A percentile compares a stretch with the other conserved stretches of the same genome.
These are phyloP conservation scores for Carnegiea gigantea DNA, from an alignment of 179 eudicot species.

Conservation along the genomic window DNA sequence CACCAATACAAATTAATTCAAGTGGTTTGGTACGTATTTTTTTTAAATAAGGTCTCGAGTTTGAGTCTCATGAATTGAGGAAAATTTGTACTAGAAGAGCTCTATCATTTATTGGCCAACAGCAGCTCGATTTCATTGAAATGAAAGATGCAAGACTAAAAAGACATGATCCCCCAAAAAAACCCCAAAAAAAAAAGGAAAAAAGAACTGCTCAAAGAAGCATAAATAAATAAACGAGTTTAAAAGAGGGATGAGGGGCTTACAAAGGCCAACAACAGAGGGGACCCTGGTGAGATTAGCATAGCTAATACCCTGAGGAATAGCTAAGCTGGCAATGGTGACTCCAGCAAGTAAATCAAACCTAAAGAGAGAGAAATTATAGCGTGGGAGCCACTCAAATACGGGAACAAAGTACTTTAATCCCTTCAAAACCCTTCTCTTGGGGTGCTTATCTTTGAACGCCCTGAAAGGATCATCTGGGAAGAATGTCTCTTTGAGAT, in stretches of 20 bases:
- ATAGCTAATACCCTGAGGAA: slow-evolving; percentile 94
- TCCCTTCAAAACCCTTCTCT: slow-evolving; percentile 27
- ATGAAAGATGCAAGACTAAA: too few species aligned
- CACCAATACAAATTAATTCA: too few species aligned
- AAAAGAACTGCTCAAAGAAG: too few species aligned
- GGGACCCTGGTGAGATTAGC: slow-evolving; percentile 81
- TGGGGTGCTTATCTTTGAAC: slow-evolving; percentile 38
- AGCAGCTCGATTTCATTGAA: too few species aligned
- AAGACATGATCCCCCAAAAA: too few species aligned
- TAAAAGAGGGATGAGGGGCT: slow-evolving; percentile 21
- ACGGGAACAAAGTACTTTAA: slow-evolving; percentile 65
- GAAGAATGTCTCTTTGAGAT: slow-evolving; percentile 57
- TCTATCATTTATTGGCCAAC: too few species aligned
- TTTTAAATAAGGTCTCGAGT: too few species aligned
- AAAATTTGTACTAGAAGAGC: too few species aligned
- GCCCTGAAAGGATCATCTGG: slow-evolving; percentile 77
- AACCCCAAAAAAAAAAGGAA: too few species aligned
- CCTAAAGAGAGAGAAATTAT: slow-evolving; percentile 44
- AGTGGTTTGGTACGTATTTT: too few species aligned
- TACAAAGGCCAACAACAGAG: slow-evolving; percentile 85
- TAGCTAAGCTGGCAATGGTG: slow-evolving; percentile 91
- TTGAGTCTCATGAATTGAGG: too few species aligned
- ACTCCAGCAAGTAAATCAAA: slow-evolving; percentile 85
- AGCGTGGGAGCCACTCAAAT: slow-evolving; percentile 68
- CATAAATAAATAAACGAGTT: too few species aligned